Conservation (phyloP, 1,284 basidiomycete genomes). For the Melampsora occidentalis region DNA sequence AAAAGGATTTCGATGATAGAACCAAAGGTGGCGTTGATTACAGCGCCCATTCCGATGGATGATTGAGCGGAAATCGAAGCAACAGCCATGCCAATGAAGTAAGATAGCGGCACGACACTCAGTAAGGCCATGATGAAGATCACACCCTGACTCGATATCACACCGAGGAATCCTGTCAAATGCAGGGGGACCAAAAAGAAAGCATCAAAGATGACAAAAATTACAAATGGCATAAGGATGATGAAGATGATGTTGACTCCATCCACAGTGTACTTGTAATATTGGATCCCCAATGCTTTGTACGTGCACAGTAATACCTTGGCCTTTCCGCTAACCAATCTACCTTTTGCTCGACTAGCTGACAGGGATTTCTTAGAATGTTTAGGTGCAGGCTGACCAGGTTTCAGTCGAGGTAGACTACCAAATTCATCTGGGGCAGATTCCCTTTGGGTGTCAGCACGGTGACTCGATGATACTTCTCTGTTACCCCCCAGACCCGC, state of each 20-base stretch:
- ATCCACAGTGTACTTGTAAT: slow-evolving; percentile 99
- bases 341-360: slow-evolving; percentile 60
- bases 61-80: slow-evolving; percentile 97
- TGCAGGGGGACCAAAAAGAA: slow-evolving; percentile 69
- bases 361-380: slow-evolving; percentile 55
- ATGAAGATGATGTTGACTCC: slow-evolving; percentile 99
- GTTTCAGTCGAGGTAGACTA: slow-evolving; percentile 62
- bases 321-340: slow-evolving; percentile 57
- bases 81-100: slow-evolving; percentile 99
- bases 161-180: slow-evolving; percentile 63
- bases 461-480: slow-evolving; percentile 44
- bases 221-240: slow-evolving; percentile 88
- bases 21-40: slow-evolving; percentile 99
- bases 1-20: slow-evolving; percentile 96
- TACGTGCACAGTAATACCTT: slow-evolving; percentile 95
- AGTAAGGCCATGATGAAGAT: slow-evolving; percentile 83
- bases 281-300: slow-evolving; percentile 81
- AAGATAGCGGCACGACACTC: slow-evolving; percentile 93
- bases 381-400: slow-evolving; percentile 70
- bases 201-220: slow-evolving; percentile 93
- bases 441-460: slow-evolving; percentile 46
- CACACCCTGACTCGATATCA: slow-evolving; percentile 71
- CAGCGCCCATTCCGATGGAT: slow-evolving; percentile 98
- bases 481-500: slow-evolving; percentile 53
- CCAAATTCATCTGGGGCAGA: slow-evolving; percentile 56